Conservation (phyloP, 2,329 filamentous ascomycete species). For the Phialophora chinensis region DNA sequence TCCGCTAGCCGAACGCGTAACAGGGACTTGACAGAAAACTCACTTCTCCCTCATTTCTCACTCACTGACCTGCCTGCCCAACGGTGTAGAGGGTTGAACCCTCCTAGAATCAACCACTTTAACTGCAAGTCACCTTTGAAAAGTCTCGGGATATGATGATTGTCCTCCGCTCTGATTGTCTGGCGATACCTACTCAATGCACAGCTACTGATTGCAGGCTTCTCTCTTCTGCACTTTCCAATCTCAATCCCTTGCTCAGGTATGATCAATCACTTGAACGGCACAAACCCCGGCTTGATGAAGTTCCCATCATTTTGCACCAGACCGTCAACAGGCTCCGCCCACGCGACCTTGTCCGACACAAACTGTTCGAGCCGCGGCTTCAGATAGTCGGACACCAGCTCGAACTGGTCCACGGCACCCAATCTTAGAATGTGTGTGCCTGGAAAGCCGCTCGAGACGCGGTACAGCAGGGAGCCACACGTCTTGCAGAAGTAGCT, state of each 20-base stretch:
- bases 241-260: neutral
- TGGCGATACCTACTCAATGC: neutral
- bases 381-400: neutral
- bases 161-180: neutral
- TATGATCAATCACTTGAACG: neutral
- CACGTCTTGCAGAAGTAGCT: slow-evolving; percentile 16
- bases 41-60: neutral
- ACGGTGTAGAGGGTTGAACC: neutral
- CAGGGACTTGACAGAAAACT: neutral
- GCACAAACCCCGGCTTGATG: neutral
- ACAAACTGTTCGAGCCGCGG: slow-evolving; percentile 10
- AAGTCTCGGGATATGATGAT: neutral
- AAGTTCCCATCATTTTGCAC: neutral
- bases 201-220: neutral
- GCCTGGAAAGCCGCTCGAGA: slow-evolving; percentile 1
- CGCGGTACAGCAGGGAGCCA: slow-evolving; percentile 10
- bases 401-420: slow-evolving; percentile 8
- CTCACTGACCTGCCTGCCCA: neutral
- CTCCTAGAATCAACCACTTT: neutral
- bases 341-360: slow-evolving; percentile 7
- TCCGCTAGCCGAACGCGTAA: neutral
- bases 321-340: neutral
- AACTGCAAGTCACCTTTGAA: neutral
- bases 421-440: slow-evolving; percentile 5
- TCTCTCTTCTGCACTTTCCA: neutral